Percentiles rank a stretch among this genome's conserved stretches.
phyloP scores from a whole-genome alignment of 2,329 filamentous ascomycete species.

The Cordyceps cicadae region DNA sequence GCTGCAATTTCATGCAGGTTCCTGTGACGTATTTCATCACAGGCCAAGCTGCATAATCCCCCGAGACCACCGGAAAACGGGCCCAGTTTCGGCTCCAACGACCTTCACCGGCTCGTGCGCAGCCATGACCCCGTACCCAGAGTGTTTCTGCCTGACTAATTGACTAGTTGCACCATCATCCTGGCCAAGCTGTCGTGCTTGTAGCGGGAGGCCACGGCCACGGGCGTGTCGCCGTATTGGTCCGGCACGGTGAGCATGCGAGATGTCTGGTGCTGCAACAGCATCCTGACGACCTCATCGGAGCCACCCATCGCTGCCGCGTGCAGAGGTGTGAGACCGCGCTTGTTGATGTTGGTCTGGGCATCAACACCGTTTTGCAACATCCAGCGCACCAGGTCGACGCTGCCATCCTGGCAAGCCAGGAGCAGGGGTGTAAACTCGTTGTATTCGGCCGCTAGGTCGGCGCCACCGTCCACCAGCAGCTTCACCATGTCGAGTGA shows the following conservation, averaged over 20 bases:
- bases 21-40: constrained; percentile 1
- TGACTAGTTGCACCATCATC: constrained; percentile 9
- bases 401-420: constrained; percentile 5
- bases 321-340: constrained; percentile 6
- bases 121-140: not conserved
- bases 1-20: not conserved
- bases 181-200: constrained; percentile 7
- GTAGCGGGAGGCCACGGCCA: constrained; percentile 6
- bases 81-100: not conserved
- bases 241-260: constrained; percentile 5
- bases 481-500: constrained; percentile 7
- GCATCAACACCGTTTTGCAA: constrained; percentile 3
- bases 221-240: constrained; percentile 2
- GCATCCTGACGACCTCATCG: constrained; percentile 1
- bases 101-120: not conserved
- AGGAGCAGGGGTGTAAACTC: constrained; percentile 6
- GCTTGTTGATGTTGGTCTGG: constrained; percentile 3
- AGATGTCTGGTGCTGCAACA: constrained; percentile 1
- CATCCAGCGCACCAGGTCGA: constrained; percentile 6
- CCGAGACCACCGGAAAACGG: not conserved
- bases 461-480: constrained; percentile 2
- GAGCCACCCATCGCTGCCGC: constrained; percentile 8
- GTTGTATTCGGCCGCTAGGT: constrained; percentile 5
- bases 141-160: not conserved
- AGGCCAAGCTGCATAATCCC: not conserved